Evolutionary conservation across 371 early-diverging fungal genomes (phyloP), one percentile per base, ranked within the genome.

Genomic region (Mortierella sp.): DNA sequence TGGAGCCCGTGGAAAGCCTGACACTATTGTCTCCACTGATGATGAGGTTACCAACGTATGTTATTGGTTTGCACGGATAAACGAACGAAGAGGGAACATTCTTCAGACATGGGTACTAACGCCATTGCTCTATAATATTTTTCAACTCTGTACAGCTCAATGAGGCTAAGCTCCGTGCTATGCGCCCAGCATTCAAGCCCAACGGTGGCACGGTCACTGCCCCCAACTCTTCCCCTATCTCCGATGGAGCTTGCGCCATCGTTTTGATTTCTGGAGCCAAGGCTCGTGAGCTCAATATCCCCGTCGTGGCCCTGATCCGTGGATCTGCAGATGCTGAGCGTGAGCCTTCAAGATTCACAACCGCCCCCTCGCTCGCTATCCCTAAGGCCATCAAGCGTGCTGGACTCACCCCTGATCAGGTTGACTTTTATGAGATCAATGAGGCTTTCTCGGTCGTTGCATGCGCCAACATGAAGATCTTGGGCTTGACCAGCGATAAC

Each of bases 371-470:
- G 27, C 79, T 95, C 50, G 98, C 99, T 31, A 87, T 98, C 62
- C 96, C 93, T 71, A 94, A 94, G 80, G 97, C 97, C 11, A 86
- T 99, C 61, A 82, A 87, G 66, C 89, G 88, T 28, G 97, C 96
- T 65, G 89, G 89, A 41, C 79, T 85, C 28, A 82, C 87, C 52
- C 75, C 88, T 23, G 92, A 90, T 50, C 79, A 87, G 57, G 90
- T 96, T 32, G 93, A 88, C 28, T 95, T 84, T 69, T 91, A 89
- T 67, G 96, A 99, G 86, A 89, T 99, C 82, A 99, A 99, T 83
- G 99, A 99, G 85, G 99, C 99, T 15, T 99, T 99, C 84, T 89
- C 95, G 2, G 96, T 95, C 6, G 99, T 98, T 19, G 95, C 93
- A 2, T 84, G 95, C 46, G 97, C 95, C 66, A 98, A 98, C 84